Percentiles rank a stretch among this genome's conserved stretches.
Conservation (phyloP, 768 basidiomycete species). For the Coprinopsis cinerea region DNA sequence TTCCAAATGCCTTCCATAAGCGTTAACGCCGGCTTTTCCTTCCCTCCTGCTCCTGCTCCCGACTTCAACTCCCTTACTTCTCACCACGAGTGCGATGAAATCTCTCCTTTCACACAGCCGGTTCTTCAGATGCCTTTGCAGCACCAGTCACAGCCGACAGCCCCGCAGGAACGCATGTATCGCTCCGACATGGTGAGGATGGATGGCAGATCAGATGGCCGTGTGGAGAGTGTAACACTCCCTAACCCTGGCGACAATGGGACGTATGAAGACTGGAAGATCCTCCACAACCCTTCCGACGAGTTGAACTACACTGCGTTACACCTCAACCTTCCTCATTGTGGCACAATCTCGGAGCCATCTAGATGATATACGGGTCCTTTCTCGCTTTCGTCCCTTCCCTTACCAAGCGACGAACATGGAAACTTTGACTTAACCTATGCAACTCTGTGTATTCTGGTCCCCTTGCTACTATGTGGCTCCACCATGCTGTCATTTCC, state of each 20-base stretch:
- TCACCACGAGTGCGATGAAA: background rate
- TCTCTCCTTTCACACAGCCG: slow-evolving; percentile 2
- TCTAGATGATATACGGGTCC: background rate
- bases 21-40: background rate
- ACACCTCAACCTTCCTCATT: background rate
- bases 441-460: too few relatives aligned
- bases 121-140: background rate
- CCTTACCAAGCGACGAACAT: too few relatives aligned
- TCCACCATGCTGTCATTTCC: too few relatives aligned
- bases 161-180: background rate
- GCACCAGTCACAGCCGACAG: background rate
- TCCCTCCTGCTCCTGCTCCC: background rate
- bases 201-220: too few relatives aligned
- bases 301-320: slow-evolving; percentile 2
- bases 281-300: slow-evolving; percentile 2
- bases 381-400: background rate
- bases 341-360: background rate
- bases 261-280: background rate
- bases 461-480: too few relatives aligned
- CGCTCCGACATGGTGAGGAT: too few relatives aligned
- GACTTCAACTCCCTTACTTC: background rate
- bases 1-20: background rate
- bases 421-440: too few relatives aligned
- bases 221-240: too few relatives aligned
- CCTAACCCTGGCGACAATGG: too few relatives aligned